Evolutionary conservation across 192 early-diverging fungal genomes (phyloP).

Genomic region (Spizellomyces sp.): DNA sequence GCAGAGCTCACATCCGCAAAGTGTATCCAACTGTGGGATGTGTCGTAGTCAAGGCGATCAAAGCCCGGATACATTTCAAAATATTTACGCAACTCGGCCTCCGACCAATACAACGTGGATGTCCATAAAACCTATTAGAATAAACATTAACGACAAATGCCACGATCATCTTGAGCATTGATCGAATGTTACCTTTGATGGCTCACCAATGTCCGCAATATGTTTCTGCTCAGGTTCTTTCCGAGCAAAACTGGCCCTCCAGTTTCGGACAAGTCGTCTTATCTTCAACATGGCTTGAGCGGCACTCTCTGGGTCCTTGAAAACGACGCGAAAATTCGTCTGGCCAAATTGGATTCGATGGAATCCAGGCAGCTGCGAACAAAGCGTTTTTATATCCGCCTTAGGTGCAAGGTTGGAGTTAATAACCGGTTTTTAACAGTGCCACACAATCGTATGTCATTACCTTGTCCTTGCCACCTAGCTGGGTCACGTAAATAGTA

Average conservation of each 20-base stretch:
- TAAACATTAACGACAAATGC: not conserved
- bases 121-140: too few relatives aligned
- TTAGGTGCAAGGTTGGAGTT: not conserved
- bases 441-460: not conserved
- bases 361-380: constrained; percentile 31
- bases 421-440: not conserved
- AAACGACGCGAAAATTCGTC: constrained; percentile 33
- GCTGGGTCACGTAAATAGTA: constrained; percentile 8
- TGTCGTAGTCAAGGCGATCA: too few relatives aligned
- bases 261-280: not conserved
- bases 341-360: constrained; percentile 31
- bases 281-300: constrained; percentile 24
- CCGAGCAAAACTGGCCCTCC: constrained; percentile 28
- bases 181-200: constrained; percentile 20
- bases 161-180: not conserved
- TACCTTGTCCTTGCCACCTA: not conserved
- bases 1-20: too few relatives aligned
- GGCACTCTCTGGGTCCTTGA: constrained; percentile 23
- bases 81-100: too few relatives aligned
- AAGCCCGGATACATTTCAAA: too few relatives aligned
- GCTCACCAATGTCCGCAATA: constrained; percentile 30
- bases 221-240: constrained; percentile 31
- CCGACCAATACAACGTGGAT: too few relatives aligned
- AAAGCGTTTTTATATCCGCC: constrained; percentile 19
- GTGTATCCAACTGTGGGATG: too few relatives aligned